A percentile compares a stretch with the other conserved stretches of the same genome.
These are phyloP conservation scores for Dendryphion nanum DNA, from an alignment of 2,329 filamentous ascomycete genomes.

Conservation along the genomic window DNA sequence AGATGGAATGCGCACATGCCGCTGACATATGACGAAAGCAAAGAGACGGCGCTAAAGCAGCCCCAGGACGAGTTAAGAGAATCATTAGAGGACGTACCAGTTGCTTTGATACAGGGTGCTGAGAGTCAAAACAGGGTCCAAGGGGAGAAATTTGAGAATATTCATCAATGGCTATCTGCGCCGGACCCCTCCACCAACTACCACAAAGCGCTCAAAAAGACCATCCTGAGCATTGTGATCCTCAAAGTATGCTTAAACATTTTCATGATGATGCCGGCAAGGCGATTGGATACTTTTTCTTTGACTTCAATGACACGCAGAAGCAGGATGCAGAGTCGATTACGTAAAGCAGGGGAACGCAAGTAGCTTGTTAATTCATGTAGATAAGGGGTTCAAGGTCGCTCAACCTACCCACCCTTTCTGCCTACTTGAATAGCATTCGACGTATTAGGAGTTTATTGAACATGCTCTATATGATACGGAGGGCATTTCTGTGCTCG, in stretches of 20 bases:
- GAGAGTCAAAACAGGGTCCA: background rate
- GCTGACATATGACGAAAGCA: background rate
- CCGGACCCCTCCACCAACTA: conserved; percentile 29
- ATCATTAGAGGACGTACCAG: background rate
- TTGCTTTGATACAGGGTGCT: background rate
- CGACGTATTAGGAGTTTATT: too few species aligned
- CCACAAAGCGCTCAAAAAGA: conserved; percentile 20
- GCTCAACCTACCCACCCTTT: too few species aligned
- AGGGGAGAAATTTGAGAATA: conserved; percentile 1
- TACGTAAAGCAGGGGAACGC: too few species aligned
- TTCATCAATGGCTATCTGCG: conserved; percentile 29
- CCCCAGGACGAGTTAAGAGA: too few species aligned
- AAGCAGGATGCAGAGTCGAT: background rate
- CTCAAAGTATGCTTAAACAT: conserved; percentile 20
- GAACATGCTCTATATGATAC: too few species aligned
- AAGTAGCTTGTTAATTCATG: too few species aligned
- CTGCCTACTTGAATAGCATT: too few species aligned
- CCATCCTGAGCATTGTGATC: conserved; percentile 33
- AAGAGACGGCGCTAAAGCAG: background rate
- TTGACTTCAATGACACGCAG: background rate
- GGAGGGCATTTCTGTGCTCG: too few species aligned
- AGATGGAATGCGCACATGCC: too few species aligned
- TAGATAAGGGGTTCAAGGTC: too few species aligned
- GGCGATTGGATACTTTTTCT: background rate
- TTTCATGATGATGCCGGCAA: too few species aligned